Percentiles rank a stretch among this genome's conserved stretches.
Conservation (phyloP, 257 asterid species). For the Nicotiana knightiana region DNA sequence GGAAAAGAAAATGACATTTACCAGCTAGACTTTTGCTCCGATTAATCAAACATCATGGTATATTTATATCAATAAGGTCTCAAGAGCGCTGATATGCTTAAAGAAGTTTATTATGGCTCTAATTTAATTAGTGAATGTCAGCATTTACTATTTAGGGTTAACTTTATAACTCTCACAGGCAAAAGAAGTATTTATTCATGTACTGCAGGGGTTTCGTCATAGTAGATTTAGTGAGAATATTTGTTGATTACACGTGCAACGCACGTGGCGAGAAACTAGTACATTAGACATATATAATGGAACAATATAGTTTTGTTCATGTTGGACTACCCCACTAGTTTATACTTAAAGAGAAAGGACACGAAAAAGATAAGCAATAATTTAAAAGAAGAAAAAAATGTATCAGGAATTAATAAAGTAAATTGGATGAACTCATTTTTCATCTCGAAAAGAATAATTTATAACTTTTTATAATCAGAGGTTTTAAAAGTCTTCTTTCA, state of each 20-base stretch:
- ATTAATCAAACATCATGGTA: constrained; percentile 75
- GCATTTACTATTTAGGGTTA: constrained; percentile 47
- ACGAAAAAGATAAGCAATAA: too few species aligned
- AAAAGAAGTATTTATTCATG: constrained; percentile 34
- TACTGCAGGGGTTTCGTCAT: constrained; percentile 4
- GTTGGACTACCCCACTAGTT: too few species aligned
- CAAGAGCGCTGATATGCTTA: constrained; percentile 61
- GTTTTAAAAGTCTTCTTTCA: too few species aligned
- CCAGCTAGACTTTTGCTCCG: constrained; percentile 74
- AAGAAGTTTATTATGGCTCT: constrained; percentile 80
- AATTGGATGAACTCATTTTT: too few species aligned
- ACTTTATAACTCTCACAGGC: constrained; percentile 55
- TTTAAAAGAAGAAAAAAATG: too few species aligned
- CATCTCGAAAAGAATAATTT: too few species aligned
- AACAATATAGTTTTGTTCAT: too few species aligned
- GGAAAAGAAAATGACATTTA: constrained; percentile 77
- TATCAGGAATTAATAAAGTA: too few species aligned
- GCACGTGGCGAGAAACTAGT: too few species aligned
- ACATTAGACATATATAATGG: too few species aligned
- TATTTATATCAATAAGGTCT: constrained; percentile 81
- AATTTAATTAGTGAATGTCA: constrained; percentile 54
- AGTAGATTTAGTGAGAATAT: neutral
- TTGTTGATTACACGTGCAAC: neutral
- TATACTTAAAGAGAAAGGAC: too few species aligned
- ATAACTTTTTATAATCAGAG: too few species aligned